phyloP scores from a whole-genome alignment of 768 basidiomycete genomes.

The Gyrodon lividus region DNA sequence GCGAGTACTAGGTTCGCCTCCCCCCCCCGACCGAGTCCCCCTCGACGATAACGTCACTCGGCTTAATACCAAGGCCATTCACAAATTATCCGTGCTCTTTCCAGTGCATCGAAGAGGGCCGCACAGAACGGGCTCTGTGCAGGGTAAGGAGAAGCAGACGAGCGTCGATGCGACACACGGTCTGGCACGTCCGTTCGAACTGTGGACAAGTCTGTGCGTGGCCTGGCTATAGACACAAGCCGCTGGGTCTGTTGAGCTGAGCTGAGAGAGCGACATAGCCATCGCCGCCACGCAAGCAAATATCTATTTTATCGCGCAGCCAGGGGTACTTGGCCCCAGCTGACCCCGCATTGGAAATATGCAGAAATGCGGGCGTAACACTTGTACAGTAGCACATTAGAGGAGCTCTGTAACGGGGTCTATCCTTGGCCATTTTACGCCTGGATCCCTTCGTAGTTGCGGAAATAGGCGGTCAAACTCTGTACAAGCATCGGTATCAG shows the following conservation, averaged over 20 bases:
- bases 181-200: conserved; percentile 47
- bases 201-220: conserved; percentile 39
- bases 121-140: conserved; percentile 64
- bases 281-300: conserved; percentile 29
- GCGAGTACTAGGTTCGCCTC: no score
- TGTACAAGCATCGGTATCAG: no score
- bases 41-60: conserved; percentile 56
- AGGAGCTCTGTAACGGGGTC: conserved; percentile 24
- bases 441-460: no score
- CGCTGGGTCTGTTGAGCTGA: no score
- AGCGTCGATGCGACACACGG: conserved; percentile 71
- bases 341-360: conserved; percentile 17
- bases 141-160: conserved; percentile 39
- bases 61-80: conserved; percentile 49
- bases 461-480: no score
- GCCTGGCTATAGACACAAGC: no score
- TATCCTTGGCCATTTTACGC: conserved; percentile 17
- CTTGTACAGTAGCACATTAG: conserved; percentile 11
- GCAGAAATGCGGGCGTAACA: conserved; percentile 21
- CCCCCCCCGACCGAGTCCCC: conserved; percentile 70
- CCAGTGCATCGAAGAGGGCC: conserved; percentile 63
- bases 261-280: conserved; percentile 19
- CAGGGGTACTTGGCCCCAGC: conserved; percentile 7
- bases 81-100: conserved; percentile 62
- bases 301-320: conserved; percentile 35